Conservation (phyloP, 257 asterid genomes). For the Linderniella brevidens region DNA sequence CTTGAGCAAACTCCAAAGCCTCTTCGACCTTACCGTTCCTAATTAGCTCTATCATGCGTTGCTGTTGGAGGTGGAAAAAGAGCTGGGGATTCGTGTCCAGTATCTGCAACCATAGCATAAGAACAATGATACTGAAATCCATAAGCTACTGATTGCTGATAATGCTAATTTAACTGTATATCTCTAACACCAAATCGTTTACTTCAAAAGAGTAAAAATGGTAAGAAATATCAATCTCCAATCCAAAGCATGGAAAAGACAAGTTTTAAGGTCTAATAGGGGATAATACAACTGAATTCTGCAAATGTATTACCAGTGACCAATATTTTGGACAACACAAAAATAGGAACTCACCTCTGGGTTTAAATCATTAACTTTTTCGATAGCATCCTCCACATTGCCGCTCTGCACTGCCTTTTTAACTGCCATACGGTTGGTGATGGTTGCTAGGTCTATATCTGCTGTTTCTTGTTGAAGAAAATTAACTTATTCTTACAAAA, state of each 20-base stretch:
- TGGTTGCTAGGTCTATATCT: slow-evolving; percentile 78
- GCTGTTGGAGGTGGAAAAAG: slow-evolving; percentile 85
- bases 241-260: no score
- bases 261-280: no score
- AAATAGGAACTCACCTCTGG: slow-evolving; percentile 46
- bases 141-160: no score
- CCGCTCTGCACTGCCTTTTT: slow-evolving; percentile 87
- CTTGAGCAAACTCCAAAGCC: slow-evolving; percentile 87
- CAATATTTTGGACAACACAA: not conserved
- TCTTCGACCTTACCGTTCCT: slow-evolving; percentile 61
- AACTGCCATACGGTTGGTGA: slow-evolving; percentile 75
- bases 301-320: no score
- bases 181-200: no score
- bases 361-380: slow-evolving; percentile 76
- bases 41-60: slow-evolving; percentile 67
- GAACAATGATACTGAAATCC: not conserved
- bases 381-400: slow-evolving; percentile 81
- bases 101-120: slow-evolving; percentile 38
- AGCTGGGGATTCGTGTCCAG: slow-evolving; percentile 76
- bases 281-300: no score
- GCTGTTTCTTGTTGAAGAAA: slow-evolving; percentile 54
- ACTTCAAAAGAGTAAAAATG: no score
- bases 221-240: no score
- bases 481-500: no score
- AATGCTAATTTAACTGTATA: no score